Base-by-base conservation (phyloP, 108 stramenopile genomes). In the Nitzschia sp. region DNA sequence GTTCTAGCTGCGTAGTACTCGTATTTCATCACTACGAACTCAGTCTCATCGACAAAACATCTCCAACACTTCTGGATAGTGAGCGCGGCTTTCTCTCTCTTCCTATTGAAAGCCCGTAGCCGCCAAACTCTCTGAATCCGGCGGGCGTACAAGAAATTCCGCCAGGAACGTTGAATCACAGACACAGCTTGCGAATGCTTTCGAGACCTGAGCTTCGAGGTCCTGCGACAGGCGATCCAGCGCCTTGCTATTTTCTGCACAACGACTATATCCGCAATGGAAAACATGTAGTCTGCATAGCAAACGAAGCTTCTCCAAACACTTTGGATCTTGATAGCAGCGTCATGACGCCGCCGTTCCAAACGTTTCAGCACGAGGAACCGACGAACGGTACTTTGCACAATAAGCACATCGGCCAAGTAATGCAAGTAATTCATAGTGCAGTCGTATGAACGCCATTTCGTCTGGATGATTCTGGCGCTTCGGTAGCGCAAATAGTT, bases 341-440 rank as follows among this genome's bases (percentile, higher is more conserved):
- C 76, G 3, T 35, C 33, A 21, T 72, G 0, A 53, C 48, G 58
- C 31, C 58, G 51, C 9, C 51, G 29, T 26, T 45, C 29, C 2
- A 72, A 68, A 32, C 46, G 54, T 56, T 62, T 69, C 46, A 28
- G 30, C 2, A 66, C 81, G 8, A 74, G 23, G 73, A 76, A 90
- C 31, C 89, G 77, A 26, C 90, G 75, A 9, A 77, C 75, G 30
- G 84, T 76, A 66, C 87, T 89, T 59, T 92, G 90, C 1, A 72
- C 81, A 38, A 93, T 83, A 23, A 88, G 59, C n/a, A 89, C 70
- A 62, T 88, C 86, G 38, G 87, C 89, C 35, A 90, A 63, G 33
- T 70, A 83, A 54, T 89, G 84, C 1, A 90, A 67, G 61, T 82
- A 93, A 53, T 86, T 78, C 91, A 93, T 90, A 19, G 77, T 76